Evolutionary conservation across 2,329 filamentous ascomycete genomes (phyloP), one percentile per base, ranked within the genome.

Genomic region (Fusarium sp.): DNA sequence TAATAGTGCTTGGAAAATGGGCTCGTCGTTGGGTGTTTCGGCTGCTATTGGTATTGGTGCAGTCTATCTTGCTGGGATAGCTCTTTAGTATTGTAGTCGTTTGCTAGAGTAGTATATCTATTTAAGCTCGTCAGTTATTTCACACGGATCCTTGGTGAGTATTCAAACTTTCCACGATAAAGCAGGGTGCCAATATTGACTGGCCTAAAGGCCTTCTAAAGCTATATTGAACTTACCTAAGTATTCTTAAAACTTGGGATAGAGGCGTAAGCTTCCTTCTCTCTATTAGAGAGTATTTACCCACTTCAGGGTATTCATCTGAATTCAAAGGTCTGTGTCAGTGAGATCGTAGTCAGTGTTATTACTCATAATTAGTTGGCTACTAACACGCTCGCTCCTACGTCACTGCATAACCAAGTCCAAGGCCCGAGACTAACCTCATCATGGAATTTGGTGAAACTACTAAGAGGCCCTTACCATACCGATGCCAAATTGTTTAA

Each of bases 41-140:
- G 16, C 33, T 18, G 9, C 33, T 18, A 10, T 35, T 10, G 33
- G 16, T 35, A 8, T 18, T 18, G 54, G 37, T 5, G 14, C 29
- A 3, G 19, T 52, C 0, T 39, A 56, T 23, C 23, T 68, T 10
- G 31, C 45, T 14, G 2, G 21, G 1, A 16, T 56, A 15, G n/a
- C 16, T 5, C 23, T 61, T 12, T 60, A 16, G 9, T 16, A 29
- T 14, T 21, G 7, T 2, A 52, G 7, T 16, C 4, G 3, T 16
- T 5, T 27, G 10, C 0, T 0, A 25, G 6, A 21, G 23, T 0
- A 6, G 16, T 1, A 5, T 25, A 7, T 25, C 4, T 15, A 2
- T 1, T 48, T n/a, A 4, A 21, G 0, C n/a, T n/a, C n/a, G 7
- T 46, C 15, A 42, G 3, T 11, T 16, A 16, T 11, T 5, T 38